Conservation (phyloP, 1,139 yeast genomes). For the Nakaseomyces kungkrabaensis region DNA sequence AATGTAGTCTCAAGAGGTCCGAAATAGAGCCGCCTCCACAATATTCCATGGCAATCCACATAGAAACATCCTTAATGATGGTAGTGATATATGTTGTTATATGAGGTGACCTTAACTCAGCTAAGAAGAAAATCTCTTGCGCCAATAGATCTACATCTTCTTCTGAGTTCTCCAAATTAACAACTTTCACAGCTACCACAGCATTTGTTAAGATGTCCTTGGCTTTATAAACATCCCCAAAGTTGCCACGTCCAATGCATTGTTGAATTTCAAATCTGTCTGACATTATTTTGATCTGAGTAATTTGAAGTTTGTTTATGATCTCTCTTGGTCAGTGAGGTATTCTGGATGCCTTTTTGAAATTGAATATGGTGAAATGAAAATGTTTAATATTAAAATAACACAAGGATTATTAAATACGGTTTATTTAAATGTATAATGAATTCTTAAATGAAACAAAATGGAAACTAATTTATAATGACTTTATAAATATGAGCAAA, state of each 20-base stretch:
- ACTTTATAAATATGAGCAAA: neutral
- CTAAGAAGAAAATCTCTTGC: constrained; percentile 67
- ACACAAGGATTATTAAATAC: no score
- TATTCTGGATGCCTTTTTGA: no score
- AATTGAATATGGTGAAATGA: neutral
- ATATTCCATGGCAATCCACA: constrained; percentile 89
- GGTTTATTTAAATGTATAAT: neutral
- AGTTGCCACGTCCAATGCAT: constrained; percentile 74
- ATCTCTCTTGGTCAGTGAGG: no score
- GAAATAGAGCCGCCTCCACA: constrained; percentile 91
- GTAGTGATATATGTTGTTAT: constrained; percentile 61
- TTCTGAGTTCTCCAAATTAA: constrained; percentile 62
- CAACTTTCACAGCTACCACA: constrained; percentile 65
- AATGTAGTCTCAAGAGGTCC: constrained; percentile 46
- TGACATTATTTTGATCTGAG: neutral
- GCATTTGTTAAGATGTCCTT: constrained; percentile 14
- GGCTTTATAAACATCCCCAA: constrained; percentile 79
- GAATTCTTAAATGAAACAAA: neutral
- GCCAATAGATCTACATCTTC: constrained; percentile 62
- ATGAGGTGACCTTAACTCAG: constrained; percentile 51
- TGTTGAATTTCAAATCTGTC: constrained; percentile 33
- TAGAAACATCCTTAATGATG: constrained; percentile 47
- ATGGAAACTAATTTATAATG: neutral
- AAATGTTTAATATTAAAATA: neutral
- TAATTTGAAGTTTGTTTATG: no score